Conservation (phyloP, 2,329 filamentous ascomycete species). For the Colletotrichum coccodes region DNA sequence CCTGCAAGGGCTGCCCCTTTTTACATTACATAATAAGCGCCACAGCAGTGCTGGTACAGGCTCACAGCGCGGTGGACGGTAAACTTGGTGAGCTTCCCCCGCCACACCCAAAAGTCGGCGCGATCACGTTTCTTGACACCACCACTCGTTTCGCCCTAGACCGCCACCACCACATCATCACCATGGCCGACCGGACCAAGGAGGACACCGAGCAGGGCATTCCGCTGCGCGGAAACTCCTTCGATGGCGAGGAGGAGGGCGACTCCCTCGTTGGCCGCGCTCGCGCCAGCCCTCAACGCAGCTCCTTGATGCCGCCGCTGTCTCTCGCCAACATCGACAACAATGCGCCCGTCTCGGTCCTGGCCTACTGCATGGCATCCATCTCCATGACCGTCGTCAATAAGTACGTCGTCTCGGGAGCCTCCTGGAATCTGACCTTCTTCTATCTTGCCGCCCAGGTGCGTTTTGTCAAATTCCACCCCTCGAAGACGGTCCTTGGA, state of each 20-base stretch:
- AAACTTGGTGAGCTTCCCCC: too few relatives aligned
- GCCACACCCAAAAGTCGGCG: too few relatives aligned
- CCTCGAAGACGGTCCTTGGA: background rate
- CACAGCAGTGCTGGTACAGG: background rate
- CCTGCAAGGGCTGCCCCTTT: background rate
- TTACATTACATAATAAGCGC: background rate
- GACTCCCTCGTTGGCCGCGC: background rate
- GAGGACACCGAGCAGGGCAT: background rate
- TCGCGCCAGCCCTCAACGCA: background rate
- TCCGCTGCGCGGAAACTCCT: background rate
- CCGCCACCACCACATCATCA: background rate
- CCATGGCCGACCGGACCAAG: background rate
- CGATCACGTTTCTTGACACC: background rate
- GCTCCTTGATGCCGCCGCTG: background rate
- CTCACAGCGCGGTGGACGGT: background rate
- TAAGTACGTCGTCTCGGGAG: slow-evolving; percentile 95
- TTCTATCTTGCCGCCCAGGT: slow-evolving; percentile 94
- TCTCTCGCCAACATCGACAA: slow-evolving; percentile 65
- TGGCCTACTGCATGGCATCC: slow-evolving; percentile 94
- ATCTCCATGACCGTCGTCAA: slow-evolving; percentile 99
- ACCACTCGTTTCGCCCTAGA: background rate
- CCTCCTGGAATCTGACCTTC: slow-evolving; percentile 94
- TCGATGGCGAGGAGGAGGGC: background rate
- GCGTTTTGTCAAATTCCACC: slow-evolving; percentile 46
- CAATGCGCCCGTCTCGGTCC: slow-evolving; percentile 82